Base-by-base conservation (phyloP, 2,329 filamentous ascomycete genomes). In the Blastomyces percursus region DNA sequence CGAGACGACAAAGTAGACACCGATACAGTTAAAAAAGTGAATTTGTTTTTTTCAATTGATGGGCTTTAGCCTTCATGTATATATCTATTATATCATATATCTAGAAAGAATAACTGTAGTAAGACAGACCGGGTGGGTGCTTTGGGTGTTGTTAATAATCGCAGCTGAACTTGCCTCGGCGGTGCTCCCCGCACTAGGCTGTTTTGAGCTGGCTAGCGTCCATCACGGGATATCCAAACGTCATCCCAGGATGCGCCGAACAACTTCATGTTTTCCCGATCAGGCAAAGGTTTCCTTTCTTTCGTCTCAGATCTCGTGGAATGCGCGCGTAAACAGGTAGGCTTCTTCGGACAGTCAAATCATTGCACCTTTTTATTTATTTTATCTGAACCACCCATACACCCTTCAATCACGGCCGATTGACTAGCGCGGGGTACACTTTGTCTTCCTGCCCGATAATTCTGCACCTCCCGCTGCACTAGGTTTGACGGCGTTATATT, bases 1-100 rank as follows among this genome's bases (percentile, higher is more conserved):
- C 19, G 54, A 65, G 24, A 62, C 48, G n/a, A 60, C 24, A 51
- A 61, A 52, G n/a, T 44, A 54, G 48, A 61, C 27, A 27, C 19
- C 19, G 8, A 48, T 46, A 59, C 21, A 35, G 8, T 8, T 46
- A 12, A 9, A 48, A 48, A 5, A 11, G 5, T 9, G n/a, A 30
- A 38, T 40, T 52, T 8, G 59, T 1, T 19, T 27, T 21, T 24
- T 6, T 52, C 30, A 54, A 60, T 40, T 52, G 32, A 40, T 9
- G 24, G 27, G 46, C 8, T n/a, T 48, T 16, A 32, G 14, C 38
- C 5, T 52, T 60, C 59, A 60, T 60, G 3, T 19, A 57, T 60
- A 9, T 19, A 57, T 57, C n/a, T n/a, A 57, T 40, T 27, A 19
- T 19, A 44, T n/a, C 16, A 8, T 21, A 38, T 32, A n/a, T 32